phyloP scores from a whole-genome alignment of 495 filamentous ascomycete species.

The Hypoxylon intermedium region DNA sequence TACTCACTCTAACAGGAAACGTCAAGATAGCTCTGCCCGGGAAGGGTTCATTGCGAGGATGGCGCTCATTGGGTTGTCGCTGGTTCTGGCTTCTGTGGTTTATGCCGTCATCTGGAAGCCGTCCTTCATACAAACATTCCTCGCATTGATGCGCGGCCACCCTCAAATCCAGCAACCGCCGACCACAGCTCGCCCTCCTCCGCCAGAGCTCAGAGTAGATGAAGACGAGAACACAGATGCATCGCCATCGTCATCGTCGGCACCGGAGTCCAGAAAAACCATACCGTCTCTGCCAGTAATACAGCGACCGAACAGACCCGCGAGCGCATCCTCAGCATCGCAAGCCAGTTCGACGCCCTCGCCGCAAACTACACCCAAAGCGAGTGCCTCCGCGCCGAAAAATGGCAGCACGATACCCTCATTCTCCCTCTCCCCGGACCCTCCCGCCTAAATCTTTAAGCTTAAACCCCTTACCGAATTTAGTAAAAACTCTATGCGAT shows the following conservation, averaged over 20 bases:
- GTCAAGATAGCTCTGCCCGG: too few relatives aligned
- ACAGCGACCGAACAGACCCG: neutral
- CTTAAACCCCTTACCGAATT: too few relatives aligned
- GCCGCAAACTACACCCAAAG: constrained; percentile 53
- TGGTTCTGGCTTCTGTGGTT: constrained; percentile 61
- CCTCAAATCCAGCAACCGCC: constrained; percentile 39
- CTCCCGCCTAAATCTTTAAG: too few relatives aligned
- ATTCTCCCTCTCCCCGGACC: constrained; percentile 49
- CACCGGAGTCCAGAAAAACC: neutral
- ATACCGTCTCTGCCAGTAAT: constrained; percentile 24
- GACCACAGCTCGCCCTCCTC: constrained; percentile 31
- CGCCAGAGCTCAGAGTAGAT: constrained; percentile 1
- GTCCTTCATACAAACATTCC: constrained; percentile 43
- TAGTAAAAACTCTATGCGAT: too few relatives aligned
- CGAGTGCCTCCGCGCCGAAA: constrained; percentile 19
- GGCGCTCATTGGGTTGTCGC: constrained; percentile 60
- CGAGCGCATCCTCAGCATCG: constrained; percentile 3
- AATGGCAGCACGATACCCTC: constrained; percentile 43
- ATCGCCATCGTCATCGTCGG: neutral
- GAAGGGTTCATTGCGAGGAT: constrained; percentile 35
- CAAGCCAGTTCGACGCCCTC: constrained; percentile 5
- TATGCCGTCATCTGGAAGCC: constrained; percentile 58
- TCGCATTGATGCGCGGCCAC: constrained; percentile 33
- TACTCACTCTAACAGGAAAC: neutral
- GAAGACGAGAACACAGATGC: constrained; percentile 4